Evolutionary conservation across 441 rosid species (phyloP), one percentile per base, ranked within the genome.

Genomic region (Isatis lusitanica): DNA sequence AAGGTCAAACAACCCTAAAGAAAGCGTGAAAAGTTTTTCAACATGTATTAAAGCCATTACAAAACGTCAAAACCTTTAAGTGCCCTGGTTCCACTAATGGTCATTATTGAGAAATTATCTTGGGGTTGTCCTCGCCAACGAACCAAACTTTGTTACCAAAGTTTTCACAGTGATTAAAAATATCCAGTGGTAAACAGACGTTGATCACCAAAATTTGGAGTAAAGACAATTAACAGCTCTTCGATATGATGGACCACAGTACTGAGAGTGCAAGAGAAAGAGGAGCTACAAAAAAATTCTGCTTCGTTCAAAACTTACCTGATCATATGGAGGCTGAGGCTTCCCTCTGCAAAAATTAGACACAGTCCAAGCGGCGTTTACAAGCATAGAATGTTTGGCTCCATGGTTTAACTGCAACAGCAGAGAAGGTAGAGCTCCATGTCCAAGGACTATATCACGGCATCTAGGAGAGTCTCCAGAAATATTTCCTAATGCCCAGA

Each of bases 381-480:
- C 76, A 68, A 84, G 69, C 88, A 84, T 81, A 15, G 90, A 86
- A 67, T 78, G 86, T 75, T 82, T 86, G 33, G 82, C 79, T 63
- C 76, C 81, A 68, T 81, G 73, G 16, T 83, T 84, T 42, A 86
- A 78, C 73, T 84, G 88, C 64, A 82, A 76, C 81, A 86, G 50
- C 74, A 86, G 50, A 42, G 83, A 83, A 77, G 78, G 72, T 80
- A 86, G 82, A 56, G 90, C 88, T n/a, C 86, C 86, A 78, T 80
- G 81, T 53, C 85, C 81, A 51, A 86, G 84, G 66, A 86, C 88
- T 73, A 86, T 83, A 78, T 86, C 88, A 59, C 90, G 88, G 53
- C 90, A 86, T 73, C 86, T 83, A 48, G 90, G 90, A 17, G 88
- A 86, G 79, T 86, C 90, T 50, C 88, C 90, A 52, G 88, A 83